Percentiles rank a stretch among this genome's conserved stretches.
Conservation (phyloP, 257 asterid genomes). For the Solanum corneliomulleri region DNA sequence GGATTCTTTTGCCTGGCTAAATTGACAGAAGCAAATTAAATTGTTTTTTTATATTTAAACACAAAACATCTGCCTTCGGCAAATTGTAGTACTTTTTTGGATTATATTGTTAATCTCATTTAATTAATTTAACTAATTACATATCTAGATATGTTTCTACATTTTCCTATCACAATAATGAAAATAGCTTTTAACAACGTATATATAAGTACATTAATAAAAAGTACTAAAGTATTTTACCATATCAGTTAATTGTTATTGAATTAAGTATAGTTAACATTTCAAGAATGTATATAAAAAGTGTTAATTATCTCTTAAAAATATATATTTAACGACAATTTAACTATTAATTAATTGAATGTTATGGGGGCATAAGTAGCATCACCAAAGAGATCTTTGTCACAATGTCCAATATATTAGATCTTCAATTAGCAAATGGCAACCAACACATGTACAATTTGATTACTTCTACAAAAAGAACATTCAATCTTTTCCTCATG, state of each 20-base stretch:
- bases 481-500: neutral
- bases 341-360: no score
- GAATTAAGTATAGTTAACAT: accelerated
- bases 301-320: neutral
- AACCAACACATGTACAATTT: neutral
- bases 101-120: neutral
- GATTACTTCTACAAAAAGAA: neutral
- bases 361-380: neutral
- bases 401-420: neutral
- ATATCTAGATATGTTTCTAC: neutral
- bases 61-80: neutral
- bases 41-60: neutral
- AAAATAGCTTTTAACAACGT: no score
- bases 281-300: no score
- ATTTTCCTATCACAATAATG: neutral
- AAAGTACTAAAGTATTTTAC: no score
- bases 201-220: no score
- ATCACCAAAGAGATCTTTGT: neutral
- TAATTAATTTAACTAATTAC: neutral
- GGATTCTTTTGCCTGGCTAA: no score
- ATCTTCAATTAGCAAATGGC: neutral
- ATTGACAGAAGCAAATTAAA: neutral
- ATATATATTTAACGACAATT: no score
- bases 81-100: neutral
- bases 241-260: no score